Percentiles rank a stretch among this genome's conserved stretches.
Conservation (phyloP, 2,329 filamentous ascomycete species). For the Aspergillus carbonarius region DNA sequence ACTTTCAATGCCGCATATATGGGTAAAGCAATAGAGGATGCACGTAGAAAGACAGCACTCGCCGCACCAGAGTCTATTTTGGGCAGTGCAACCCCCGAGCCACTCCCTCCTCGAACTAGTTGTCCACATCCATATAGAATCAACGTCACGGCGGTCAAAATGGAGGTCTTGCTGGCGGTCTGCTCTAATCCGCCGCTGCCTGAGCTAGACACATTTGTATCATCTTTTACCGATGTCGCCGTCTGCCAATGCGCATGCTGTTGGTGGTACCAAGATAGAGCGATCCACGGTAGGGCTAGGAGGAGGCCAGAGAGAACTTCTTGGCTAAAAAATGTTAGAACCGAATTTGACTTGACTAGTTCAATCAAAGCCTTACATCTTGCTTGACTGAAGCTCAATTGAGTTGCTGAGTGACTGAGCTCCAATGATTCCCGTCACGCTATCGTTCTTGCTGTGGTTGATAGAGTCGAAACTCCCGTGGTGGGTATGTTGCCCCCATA, state of each 20-base stretch:
- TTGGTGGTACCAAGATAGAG: conserved; percentile 37
- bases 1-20: conserved; percentile 58
- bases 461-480: background rate
- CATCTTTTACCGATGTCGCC: conserved; percentile 9
- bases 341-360: background rate
- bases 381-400: background rate
- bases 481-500: background rate
- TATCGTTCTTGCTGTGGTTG: conserved; percentile 1
- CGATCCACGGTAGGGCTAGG: conserved; percentile 37
- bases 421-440: background rate
- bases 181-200: conserved; percentile 18
- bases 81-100: conserved; percentile 17
- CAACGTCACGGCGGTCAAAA: conserved; percentile 33
- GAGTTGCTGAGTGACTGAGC: background rate
- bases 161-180: conserved; percentile 22
- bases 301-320: conserved; percentile 53
- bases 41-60: conserved; percentile 30
- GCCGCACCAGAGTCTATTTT: conserved; percentile 16
- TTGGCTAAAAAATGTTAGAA: conserved; percentile 29
- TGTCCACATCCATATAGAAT: conserved; percentile 32
- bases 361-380: conserved; percentile 1
- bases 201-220: conserved; percentile 5
- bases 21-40: conserved; percentile 50
- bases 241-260: conserved; percentile 22
- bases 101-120: conserved; percentile 16